Base-by-base conservation (phyloP, 2,329 filamentous ascomycete genomes). In the Cladobotryum mycophilum region DNA sequence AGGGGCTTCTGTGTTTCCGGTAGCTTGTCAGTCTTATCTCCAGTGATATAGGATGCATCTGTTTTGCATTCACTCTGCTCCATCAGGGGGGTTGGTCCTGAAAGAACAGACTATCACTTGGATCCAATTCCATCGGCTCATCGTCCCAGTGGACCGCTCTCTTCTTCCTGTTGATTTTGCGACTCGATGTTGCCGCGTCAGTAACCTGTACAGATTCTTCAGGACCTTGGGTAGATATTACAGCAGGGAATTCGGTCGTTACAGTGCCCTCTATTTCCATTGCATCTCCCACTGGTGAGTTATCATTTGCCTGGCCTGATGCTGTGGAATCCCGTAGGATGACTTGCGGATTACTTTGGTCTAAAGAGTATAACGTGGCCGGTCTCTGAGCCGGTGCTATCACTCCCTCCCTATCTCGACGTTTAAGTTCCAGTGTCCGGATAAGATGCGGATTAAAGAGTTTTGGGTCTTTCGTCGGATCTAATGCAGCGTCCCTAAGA, bases 391-490 rank as follows among this genome's bases (percentile, higher is more conserved):
- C 61, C 2, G 72, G 67, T 2, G 63, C 68, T 18, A 54, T 53
- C 11, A 56, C 48, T 30, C 80, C 77, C 41, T 71, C 71, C 48
- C 67, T 70, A 17, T 73, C 70, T 25, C 74, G 72, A 5, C 64
- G 67, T 38, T 63, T 61, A 33, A 76, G 65, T 51, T 75, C 66
- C 2, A 74, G 67, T 17, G 72, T 62, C 34, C 75, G 70, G 22
- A 61, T 58, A 8, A 66, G 54, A 9, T 66, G 70, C 53, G 45
- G 41, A 15, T 49, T 61, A 40, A 79, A 75, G 9, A 70, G 52
- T 42, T 69, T 75, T 1, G 70, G 67, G 1, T 61, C 55, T 53
- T 68, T 76, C 2, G 57, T 66, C 8, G 70, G 57, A 59, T 81
- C 72, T 13, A 60, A 60, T 52, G 74, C 71, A 8, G 49, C 64